Evolutionary conservation across 345 rosid species (phyloP).

Genomic region (Lepidium sativum): DNA sequence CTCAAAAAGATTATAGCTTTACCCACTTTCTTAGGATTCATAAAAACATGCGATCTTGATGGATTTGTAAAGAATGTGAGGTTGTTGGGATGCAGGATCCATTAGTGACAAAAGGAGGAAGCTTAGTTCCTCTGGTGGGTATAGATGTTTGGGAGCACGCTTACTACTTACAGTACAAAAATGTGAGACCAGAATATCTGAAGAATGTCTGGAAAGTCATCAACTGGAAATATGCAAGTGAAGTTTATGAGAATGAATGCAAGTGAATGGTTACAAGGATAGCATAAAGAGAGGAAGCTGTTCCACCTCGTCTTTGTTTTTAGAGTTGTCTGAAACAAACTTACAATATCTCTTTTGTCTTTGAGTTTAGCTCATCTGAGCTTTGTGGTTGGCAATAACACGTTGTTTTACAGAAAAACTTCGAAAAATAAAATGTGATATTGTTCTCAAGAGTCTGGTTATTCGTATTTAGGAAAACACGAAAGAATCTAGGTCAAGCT

Average conservation of each 20-base stretch:
- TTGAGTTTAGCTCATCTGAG: constrained; percentile 18
- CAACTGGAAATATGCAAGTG: constrained; percentile 82
- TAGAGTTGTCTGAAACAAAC: constrained; percentile 12
- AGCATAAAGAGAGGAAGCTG: constrained; percentile 1
- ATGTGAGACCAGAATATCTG: constrained; percentile 75
- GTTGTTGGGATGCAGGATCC: constrained; percentile 54
- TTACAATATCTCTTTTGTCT: neutral
- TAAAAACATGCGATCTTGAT: neutral
- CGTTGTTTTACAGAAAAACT: neutral
- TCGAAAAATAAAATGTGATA: neutral
- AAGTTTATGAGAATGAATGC: constrained; percentile 51
- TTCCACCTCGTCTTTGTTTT: constrained; percentile 1
- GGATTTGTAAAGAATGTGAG: neutral
- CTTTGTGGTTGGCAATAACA: neutral
- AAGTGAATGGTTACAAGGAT: constrained; percentile 16
- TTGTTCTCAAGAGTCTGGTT: neutral
- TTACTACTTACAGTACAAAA: constrained; percentile 93
- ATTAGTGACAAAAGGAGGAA: constrained; percentile 67
- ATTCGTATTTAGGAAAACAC: neutral
- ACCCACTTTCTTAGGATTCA: neutral
- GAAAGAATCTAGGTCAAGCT: neutral
- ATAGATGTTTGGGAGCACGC: constrained; percentile 99
- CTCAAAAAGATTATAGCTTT: neutral
- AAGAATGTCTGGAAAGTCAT: constrained; percentile 95
- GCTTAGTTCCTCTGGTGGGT: constrained; percentile 76